phyloP scores from a whole-genome alignment of 352 stramenopile species.

The Phytopythium montanum region DNA sequence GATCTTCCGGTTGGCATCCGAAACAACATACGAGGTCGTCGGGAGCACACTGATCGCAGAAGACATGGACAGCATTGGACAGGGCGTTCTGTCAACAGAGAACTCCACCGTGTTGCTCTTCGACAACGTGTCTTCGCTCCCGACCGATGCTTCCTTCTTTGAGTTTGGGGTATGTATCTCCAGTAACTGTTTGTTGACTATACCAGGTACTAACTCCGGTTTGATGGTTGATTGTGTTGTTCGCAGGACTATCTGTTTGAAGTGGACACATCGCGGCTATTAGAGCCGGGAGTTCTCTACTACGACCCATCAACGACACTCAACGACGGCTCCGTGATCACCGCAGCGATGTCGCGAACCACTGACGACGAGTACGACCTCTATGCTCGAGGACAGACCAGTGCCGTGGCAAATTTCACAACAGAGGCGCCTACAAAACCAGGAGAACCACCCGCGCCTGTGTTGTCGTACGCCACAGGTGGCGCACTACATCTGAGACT shows the following conservation, averaged over 20 bases:
- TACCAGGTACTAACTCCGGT: not conserved
- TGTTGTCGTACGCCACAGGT: slow-evolving; percentile 29
- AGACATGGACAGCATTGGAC: slow-evolving; percentile 4
- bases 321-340: not conserved
- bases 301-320: not conserved
- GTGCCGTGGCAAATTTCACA: slow-evolving; percentile 26
- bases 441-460: slow-evolving; percentile 16
- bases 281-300: not conserved
- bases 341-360: slow-evolving; percentile 12
- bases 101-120: slow-evolving; percentile 21
- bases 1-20: slow-evolving; percentile 35
- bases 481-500: slow-evolving; percentile 38
- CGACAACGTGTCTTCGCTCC: not conserved
- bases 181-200: slow-evolving; percentile 2
- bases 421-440: slow-evolving; percentile 29
- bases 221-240: not conserved
- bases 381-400: slow-evolving; percentile 22
- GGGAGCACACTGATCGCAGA: slow-evolving; percentile 23
- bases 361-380: slow-evolving; percentile 12
- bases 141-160: slow-evolving; percentile 15
- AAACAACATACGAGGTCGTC: slow-evolving; percentile 54
- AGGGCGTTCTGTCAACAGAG: slow-evolving; percentile 18
- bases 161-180: slow-evolving; percentile 41
- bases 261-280: slow-evolving; percentile 17
- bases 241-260: slow-evolving; percentile 46